Conservation (phyloP, 73 alveolate species). For the Paramecium pentaurelia region DNA sequence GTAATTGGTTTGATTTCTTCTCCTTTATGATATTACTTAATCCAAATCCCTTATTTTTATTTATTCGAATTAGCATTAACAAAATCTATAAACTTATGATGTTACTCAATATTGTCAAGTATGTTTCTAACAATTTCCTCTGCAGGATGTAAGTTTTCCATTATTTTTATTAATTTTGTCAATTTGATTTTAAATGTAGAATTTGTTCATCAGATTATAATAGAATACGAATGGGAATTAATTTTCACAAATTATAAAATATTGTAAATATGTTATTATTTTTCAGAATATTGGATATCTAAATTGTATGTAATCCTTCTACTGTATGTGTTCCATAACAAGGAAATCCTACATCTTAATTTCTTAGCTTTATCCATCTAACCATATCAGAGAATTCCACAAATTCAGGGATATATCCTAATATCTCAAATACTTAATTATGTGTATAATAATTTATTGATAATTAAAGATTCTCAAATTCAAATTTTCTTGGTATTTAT, state of each 20-base stretch:
- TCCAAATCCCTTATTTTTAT: not conserved
- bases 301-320: not conserved
- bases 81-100: not conserved
- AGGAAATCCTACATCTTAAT: not conserved
- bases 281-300: not conserved
- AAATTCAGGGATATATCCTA: constrained; percentile 37
- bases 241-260: not conserved
- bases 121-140: not conserved
- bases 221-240: not conserved
- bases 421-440: not conserved
- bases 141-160: not conserved
- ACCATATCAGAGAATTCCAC: not conserved
- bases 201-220: not conserved
- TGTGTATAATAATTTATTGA: not conserved
- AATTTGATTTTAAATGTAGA: not conserved
- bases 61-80: not conserved
- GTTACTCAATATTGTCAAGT: not conserved
- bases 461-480: not conserved
- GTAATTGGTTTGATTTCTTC: not conserved
- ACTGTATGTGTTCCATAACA: not conserved
- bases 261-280: not conserved
- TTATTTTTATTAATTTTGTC: not conserved
- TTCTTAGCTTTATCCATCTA: not conserved
- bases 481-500: not conserved
- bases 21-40: not conserved